Evolutionary conservation across 1,139 yeast genomes (phyloP).

Genomic region (Yamadazyma membranifaciens): DNA sequence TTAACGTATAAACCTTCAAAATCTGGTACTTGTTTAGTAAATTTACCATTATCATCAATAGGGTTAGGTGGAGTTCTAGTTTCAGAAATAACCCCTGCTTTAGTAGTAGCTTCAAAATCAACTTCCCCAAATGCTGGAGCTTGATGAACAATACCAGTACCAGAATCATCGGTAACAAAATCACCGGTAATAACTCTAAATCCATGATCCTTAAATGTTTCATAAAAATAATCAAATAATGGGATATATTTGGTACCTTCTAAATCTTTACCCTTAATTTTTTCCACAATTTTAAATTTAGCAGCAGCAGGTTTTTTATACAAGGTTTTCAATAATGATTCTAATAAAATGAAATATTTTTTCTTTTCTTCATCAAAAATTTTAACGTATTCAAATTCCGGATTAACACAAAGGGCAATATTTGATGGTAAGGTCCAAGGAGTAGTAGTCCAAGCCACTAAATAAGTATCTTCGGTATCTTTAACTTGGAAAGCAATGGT

Average conservation of each 20-base stretch:
- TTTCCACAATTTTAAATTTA: conserved; percentile 79
- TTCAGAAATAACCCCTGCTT: conserved; percentile 71
- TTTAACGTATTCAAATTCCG: conserved; percentile 87
- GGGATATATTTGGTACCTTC: conserved; percentile 82
- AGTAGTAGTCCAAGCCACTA: conserved; percentile 99
- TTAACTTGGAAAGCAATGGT: conserved; percentile 84
- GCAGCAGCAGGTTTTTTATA: conserved; percentile 95
- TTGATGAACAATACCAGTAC: conserved; percentile 99
- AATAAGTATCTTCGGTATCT: conserved; percentile 74
- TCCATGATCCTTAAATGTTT: conserved; percentile 70
- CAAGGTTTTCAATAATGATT: conserved; percentile 72
- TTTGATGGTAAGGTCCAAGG: conserved; percentile 99
- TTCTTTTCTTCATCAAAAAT: conserved; percentile 86
- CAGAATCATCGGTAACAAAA: conserved; percentile 89
- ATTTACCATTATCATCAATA: conserved; percentile 86
- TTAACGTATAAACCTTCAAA: conserved; percentile 86
- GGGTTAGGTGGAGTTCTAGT: conserved; percentile 84
- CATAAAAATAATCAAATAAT: conserved; percentile 75
- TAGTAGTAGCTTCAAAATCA: conserved; percentile 83
- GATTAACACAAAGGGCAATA: conserved; percentile 87
- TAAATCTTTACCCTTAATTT: conserved; percentile 73
- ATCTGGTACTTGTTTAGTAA: conserved; percentile 71
- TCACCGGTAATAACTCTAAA: conserved; percentile 79
- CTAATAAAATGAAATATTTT: conserved; percentile 77
- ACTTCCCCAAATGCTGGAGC: conserved; percentile 99